Percentiles rank a stretch among this genome's conserved stretches.
phyloP scores from a whole-genome alignment of 805 yeast species.

The Kluyveromyces aestuarii region DNA sequence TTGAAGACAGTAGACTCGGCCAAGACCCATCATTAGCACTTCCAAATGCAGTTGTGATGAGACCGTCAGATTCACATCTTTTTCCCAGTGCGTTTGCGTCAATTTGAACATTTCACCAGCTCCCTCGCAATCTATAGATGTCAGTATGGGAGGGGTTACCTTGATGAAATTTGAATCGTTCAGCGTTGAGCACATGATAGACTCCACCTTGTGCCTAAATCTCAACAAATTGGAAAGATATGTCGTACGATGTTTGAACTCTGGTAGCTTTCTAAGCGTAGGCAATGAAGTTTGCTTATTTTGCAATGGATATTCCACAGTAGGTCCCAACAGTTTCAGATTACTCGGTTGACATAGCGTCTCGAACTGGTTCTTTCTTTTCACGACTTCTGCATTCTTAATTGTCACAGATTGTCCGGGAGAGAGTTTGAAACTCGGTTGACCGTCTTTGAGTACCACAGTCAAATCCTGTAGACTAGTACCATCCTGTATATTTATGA shows the following conservation, averaged over 20 bases:
- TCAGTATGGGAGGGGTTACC: conserved; percentile 78
- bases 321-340: conserved; percentile 49
- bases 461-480: conserved; percentile 45
- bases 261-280: conserved; percentile 63
- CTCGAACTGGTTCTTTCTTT: conserved; percentile 44
- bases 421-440: conserved; percentile 24
- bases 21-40: conserved; percentile 60
- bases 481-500: conserved; percentile 78
- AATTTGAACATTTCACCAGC: conserved; percentile 85
- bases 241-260: conserved; percentile 64
- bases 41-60: conserved; percentile 91
- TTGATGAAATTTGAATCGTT: conserved; percentile 47
- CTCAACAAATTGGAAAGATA: conserved; percentile 60
- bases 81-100: conserved; percentile 49
- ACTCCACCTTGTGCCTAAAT: conserved; percentile 61
- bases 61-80: conserved; percentile 68
- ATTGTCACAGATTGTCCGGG: conserved; percentile 8
- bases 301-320: conserved; percentile 71
- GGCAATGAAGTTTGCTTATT: conserved; percentile 64
- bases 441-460: conserved; percentile 46
- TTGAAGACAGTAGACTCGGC: conserved; percentile 77
- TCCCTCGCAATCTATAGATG: conserved; percentile 93
- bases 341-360: conserved; percentile 30
- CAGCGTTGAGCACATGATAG: conserved; percentile 46
- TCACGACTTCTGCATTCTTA: neutral